Percentiles rank a stretch among this genome's conserved stretches.
Conservation (phyloP, 75 land plant genomes). For the Selaginella moellendorffii region DNA sequence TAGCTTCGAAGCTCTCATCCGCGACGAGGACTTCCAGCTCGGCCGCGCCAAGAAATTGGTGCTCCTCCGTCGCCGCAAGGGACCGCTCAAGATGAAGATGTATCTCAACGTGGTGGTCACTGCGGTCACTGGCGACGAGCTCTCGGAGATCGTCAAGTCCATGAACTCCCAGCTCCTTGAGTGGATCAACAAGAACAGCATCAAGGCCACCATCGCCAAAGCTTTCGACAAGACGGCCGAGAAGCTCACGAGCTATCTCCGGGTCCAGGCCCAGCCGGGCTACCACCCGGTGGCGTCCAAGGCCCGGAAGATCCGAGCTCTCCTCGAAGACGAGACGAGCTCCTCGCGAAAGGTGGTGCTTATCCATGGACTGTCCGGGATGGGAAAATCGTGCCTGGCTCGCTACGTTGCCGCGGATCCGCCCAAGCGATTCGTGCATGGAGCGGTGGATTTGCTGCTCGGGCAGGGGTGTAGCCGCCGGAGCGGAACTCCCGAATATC, state of each 20-base stretch:
- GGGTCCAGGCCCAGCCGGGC: neutral
- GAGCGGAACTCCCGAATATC: constrained; percentile 24
- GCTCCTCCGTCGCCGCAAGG: too few species aligned
- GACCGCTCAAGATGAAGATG: too few species aligned
- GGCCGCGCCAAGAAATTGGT: too few species aligned
- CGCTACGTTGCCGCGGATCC: constrained; percentile 36
- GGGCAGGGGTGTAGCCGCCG: constrained; percentile 38
- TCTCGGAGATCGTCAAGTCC: neutral
- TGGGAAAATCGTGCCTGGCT: constrained; percentile 41
- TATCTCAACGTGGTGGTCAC: neutral
- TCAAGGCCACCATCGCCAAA: neutral
- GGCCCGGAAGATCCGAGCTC: neutral
- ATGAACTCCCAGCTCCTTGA: neutral
- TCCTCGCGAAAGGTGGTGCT: constrained; percentile 21
- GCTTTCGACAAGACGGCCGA: neutral
- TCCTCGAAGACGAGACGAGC: neutral
- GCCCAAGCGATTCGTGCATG: constrained; percentile 24
- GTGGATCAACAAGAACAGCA: neutral
- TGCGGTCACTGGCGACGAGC: constrained; percentile 3
- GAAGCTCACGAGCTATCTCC: neutral
- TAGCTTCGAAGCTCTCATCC: constrained; percentile 23
- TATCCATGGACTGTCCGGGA: constrained; percentile 37
- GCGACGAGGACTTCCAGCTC: constrained; percentile 16
- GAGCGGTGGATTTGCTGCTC: constrained; percentile 30
- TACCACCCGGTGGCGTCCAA: neutral